Base-by-base conservation (phyloP, 768 basidiomycete species). In the Leucocoprinus sp. region DNA sequence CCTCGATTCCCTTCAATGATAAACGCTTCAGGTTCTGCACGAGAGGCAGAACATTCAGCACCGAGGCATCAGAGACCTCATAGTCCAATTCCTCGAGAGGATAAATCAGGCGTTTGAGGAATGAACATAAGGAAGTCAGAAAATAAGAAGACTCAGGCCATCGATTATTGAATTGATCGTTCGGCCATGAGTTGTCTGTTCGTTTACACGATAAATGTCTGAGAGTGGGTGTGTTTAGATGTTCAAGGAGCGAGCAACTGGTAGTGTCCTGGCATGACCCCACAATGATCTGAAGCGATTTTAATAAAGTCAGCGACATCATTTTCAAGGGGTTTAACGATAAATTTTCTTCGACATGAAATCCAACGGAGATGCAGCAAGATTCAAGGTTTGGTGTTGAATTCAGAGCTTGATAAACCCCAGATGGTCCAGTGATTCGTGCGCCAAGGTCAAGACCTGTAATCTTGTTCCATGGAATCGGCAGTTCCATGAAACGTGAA, bases 311-410 rank as follows among this genome's bases (percentile, higher is more conserved):
- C 14, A 36, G 21, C 22, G 21, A 15, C 21, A 14, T 14, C 33
- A 36, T 35, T 35, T 23, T 12, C 21, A 15, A 28, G 15, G 15
- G 2, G 7, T 7, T 3, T 4, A n/a, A 3, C 24, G n/a, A n/a
- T 8, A 24, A 17, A n/a, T 15, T 3, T 31, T 7, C 8, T 4
- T 31, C 31, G 11, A 12, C 4, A 8, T 12, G 19, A 34, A 6
- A 12, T 8, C 24, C 24, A 41, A 27, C 14, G 2, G 19, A n/a
- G 9, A 43, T 15, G 27, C 15, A 4, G 15, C 31, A 43, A 15
- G 34, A n/a, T 24, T 35, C 21, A n/a, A 43, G 42, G 17, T 43
- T 36, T 6, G 42, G 42, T 19, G 33, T 35, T n/a, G n/a, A 18
- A 15, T 24, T 14, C 23, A 43, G n/a, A 5, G 15, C 23, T 18